Base-by-base conservation (phyloP, 1,139 yeast species). In the Candida neerlandica region DNA sequence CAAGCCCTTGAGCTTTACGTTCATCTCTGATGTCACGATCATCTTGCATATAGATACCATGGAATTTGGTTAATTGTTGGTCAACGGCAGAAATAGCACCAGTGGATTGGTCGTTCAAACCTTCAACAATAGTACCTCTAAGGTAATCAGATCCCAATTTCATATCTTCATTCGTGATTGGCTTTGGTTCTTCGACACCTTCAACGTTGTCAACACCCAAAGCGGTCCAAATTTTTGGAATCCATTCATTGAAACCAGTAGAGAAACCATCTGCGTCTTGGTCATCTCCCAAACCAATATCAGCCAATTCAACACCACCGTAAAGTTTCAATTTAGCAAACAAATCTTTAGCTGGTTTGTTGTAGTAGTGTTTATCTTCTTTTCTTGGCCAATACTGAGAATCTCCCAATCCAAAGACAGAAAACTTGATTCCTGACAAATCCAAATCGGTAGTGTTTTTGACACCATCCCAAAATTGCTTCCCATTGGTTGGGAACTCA, bases 1-100 rank as follows among this genome's bases (percentile, higher is more conserved):
- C 99, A 57, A 89, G 69, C 43, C 98, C 98, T 66, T 89, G 89
- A 44, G 89, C 81, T 72, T 91, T 92, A 65, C 98, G 85, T 58
- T 89, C 88, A 52, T 92, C 98, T 68, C 98, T 84, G 51, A 94
- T 77, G 70, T 94, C 99, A 73, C 99, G 89, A 67, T 94, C 98
- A 69, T 94, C 98, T 76, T 94, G 99, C 96, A 92, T 91, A 69
- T 94, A 94, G 58, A 92, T 91, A 71, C 99, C 99, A 67, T 94
- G 98, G 82, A 94, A 94, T 71, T 94, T 94, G 58, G 97, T 91
- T 67, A 94, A 73, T 71, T 91, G 97, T 72, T 91, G 96, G 69
- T 91, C 97, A 52, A 82, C 82, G n/a, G 97, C 95, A 58, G 88
- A 80, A 58, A 94, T 89, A 14, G 97, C 92, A 57, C 98, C 97